phyloP scores from a whole-genome alignment of 495 filamentous ascomycete genomes.

The Pyronema omphalodes region DNA sequence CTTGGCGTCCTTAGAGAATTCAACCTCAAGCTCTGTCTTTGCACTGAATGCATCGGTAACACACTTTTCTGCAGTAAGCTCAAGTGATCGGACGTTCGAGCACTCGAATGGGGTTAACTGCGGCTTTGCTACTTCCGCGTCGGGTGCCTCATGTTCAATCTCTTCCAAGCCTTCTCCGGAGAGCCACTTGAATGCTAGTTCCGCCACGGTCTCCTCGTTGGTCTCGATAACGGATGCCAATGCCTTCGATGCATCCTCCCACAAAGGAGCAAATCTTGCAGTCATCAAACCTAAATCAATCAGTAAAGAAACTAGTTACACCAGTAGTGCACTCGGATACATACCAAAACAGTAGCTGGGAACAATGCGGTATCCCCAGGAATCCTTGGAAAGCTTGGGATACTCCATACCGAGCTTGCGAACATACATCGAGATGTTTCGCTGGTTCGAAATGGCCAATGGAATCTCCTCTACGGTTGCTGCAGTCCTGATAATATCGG shows the following conservation, averaged over 20 bases:
- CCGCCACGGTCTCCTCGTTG: slow-evolving; percentile 55
- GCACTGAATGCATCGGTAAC: slow-evolving; percentile 27
- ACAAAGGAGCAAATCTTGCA: slow-evolving; percentile 59
- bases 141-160: not conserved
- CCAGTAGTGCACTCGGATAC: not conserved
- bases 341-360: slow-evolving; percentile 70
- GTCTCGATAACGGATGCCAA: slow-evolving; percentile 56
- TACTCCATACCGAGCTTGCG: slow-evolving; percentile 53
- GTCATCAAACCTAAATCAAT: slow-evolving; percentile 39
- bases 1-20: slow-evolving; percentile 31
- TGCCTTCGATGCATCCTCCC: slow-evolving; percentile 62
- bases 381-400: slow-evolving; percentile 32
- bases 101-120: slow-evolving; percentile 58
- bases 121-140: not conserved
- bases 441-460: slow-evolving; percentile 51
- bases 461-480: slow-evolving; percentile 61
- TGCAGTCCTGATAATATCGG: slow-evolving; percentile 31
- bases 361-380: slow-evolving; percentile 52
- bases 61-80: slow-evolving; percentile 29
- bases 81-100: slow-evolving; percentile 45
- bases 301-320: not conserved
- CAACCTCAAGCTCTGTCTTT: slow-evolving; percentile 31
- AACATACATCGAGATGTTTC: slow-evolving; percentile 64
- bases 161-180: not conserved
- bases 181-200: slow-evolving; percentile 65